These are phyloP conservation scores for Irpex lacteus DNA, from an alignment of 1,284 basidiomycete species.

Conservation along the genomic window DNA sequence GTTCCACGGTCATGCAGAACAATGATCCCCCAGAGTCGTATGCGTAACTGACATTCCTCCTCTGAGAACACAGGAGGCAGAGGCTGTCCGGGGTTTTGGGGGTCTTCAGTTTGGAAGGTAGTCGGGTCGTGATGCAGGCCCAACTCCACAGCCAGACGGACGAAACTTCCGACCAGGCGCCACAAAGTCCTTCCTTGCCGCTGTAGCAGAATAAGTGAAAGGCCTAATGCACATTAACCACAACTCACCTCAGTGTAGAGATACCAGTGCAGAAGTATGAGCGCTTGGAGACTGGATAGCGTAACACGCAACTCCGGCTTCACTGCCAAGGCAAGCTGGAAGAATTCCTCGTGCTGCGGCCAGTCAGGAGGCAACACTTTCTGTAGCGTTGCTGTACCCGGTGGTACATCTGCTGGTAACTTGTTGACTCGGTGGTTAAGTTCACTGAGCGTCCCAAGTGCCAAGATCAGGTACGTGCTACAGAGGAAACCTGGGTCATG, in stretches of 20 bases:
- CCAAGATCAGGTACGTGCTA: slow-evolving; percentile 71
- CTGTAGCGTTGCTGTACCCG: slow-evolving; percentile 37
- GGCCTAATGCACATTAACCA: slow-evolving; percentile 8
- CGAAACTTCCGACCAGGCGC: slow-evolving; percentile 79
- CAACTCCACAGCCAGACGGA: slow-evolving; percentile 74
- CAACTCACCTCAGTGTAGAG: slow-evolving; percentile 74
- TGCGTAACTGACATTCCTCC: slow-evolving; percentile 71
- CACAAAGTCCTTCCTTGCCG: slow-evolving; percentile 80
- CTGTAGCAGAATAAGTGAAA: slow-evolving; percentile 35
- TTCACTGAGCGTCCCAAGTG: slow-evolving; percentile 77
- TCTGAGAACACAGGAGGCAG: slow-evolving; percentile 55
- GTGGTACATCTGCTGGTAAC: slow-evolving; percentile 28
- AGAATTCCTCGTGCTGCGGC: slow-evolving; percentile 80
- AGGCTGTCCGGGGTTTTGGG: slow-evolving; percentile 23
- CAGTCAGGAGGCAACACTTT: slow-evolving; percentile 68
- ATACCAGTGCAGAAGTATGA: slow-evolving; percentile 83
- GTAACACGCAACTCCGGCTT: slow-evolving; percentile 80
- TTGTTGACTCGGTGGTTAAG: slow-evolving; percentile 63
- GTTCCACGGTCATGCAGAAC: slow-evolving; percentile 82
- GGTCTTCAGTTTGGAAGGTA: slow-evolving; percentile 40
- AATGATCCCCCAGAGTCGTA: slow-evolving; percentile 78
- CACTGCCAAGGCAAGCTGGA: slow-evolving; percentile 68
- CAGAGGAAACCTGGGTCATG: slow-evolving; percentile 77
- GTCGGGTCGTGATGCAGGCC: slow-evolving; percentile 81
- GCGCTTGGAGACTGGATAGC: slow-evolving; percentile 73